Percentiles rank a stretch among this genome's conserved stretches.
phyloP scores from a whole-genome alignment of 1,284 basidiomycete genomes.

The Irpex rosettiformis region DNA sequence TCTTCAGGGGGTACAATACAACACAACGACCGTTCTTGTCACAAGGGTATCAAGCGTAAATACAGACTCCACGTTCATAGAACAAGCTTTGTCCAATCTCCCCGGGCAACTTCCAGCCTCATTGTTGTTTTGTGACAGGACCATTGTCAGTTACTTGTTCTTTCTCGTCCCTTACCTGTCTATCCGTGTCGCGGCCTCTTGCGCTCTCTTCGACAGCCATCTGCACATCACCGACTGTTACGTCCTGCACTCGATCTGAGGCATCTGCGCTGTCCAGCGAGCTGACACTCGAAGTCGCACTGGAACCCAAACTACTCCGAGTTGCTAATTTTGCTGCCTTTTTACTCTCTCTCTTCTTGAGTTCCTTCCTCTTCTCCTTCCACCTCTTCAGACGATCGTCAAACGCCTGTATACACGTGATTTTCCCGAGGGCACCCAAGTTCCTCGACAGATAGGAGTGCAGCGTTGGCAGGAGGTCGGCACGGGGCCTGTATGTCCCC shows the following conservation, averaged over 20 bases:
- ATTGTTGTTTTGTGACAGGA: neutral
- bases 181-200: slow-evolving; percentile 21
- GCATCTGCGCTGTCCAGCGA: slow-evolving; percentile 14
- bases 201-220: slow-evolving; percentile 20
- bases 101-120: neutral
- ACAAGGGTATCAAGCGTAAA: neutral
- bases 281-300: slow-evolving; percentile 16
- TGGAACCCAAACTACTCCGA: slow-evolving; percentile 7
- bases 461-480: slow-evolving; percentile 36
- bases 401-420: slow-evolving; percentile 30
- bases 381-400: slow-evolving; percentile 26
- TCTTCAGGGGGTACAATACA: neutral
- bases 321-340: slow-evolving; percentile 17
- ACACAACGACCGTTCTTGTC: neutral
- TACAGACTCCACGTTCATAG: neutral
- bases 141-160: neutral
- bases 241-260: slow-evolving; percentile 5
- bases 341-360: slow-evolving; percentile 14
- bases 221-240: slow-evolving; percentile 10
- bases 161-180: slow-evolving; percentile 19
- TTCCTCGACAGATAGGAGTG: slow-evolving; percentile 33
- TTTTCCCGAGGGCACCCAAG: slow-evolving; percentile 30
- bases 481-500: slow-evolving; percentile 46
- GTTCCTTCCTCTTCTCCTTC: slow-evolving; percentile 29
- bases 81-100: neutral